These are phyloP conservation scores for Chytridium lagenaria DNA, from an alignment of 371 early-diverging fungal genomes.

Conservation along the genomic window DNA sequence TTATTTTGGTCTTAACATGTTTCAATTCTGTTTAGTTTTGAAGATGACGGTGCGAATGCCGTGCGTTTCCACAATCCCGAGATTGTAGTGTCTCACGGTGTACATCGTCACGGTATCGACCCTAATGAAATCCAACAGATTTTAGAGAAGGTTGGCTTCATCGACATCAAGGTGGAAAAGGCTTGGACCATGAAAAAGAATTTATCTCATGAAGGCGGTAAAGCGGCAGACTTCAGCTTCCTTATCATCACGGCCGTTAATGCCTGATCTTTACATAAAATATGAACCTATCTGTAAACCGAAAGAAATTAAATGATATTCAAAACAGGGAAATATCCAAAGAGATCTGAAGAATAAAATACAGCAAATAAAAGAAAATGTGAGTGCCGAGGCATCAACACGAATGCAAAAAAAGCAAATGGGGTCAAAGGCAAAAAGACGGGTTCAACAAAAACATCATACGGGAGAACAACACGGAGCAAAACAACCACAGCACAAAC, in stretches of 20 bases:
- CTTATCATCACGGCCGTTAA: not conserved
- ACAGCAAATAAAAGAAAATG: too few species aligned
- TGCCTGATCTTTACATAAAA: not conserved
- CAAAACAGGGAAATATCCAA: too few species aligned
- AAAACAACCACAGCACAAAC: too few species aligned
- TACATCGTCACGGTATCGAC: slow-evolving; percentile 6
- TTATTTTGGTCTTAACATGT: not conserved
- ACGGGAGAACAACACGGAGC: too few species aligned
- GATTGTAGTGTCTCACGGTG: not conserved
- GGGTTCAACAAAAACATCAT: too few species aligned
- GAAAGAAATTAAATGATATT: too few species aligned
- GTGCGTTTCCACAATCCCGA: slow-evolving; percentile 2
- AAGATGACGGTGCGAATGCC: slow-evolving; percentile 3
- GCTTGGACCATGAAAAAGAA: not conserved
- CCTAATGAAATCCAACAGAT: not conserved
- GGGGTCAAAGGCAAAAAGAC: too few species aligned
- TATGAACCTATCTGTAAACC: too few species aligned
- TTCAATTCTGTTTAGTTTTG: not conserved
- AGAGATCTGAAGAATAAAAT: too few species aligned
- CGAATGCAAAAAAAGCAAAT: too few species aligned
- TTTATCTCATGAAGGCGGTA: not conserved
- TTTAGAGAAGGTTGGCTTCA: not conserved
- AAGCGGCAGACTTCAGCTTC: not conserved
- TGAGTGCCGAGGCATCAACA: too few species aligned
- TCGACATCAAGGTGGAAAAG: not conserved